Evolutionary conservation across 2,329 filamentous ascomycete genomes (phyloP), one percentile per base, ranked within the genome.

Genomic region (Talaromyces amestolkiae): DNA sequence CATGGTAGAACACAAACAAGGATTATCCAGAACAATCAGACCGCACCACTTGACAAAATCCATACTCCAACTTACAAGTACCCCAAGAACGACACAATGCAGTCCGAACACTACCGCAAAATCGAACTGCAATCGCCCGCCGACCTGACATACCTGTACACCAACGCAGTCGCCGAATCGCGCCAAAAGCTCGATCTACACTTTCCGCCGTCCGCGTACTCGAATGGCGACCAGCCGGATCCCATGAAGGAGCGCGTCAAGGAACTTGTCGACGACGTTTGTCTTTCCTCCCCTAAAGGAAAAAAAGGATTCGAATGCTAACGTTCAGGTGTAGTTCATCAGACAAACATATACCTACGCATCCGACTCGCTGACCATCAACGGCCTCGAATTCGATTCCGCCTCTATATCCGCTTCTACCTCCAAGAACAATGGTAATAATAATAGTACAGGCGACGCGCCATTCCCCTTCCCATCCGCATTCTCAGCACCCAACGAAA

Each of bases 121-220:
- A 78, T 83, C 71, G 81, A 83, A 66, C 78, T 83, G n/a, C 81
- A 83, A 72, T 80, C 81, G 53, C 74, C 81, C 63, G 76, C 77
- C 66, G 81, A 83, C 74, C 78, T 83, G 60, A 79, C 77, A 62
- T 83, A 82, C 66, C 80, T 83, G 58, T 79, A 81, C 68, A 72
- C 74, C 67, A 83, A 83, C 71, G 77, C 81, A 31, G 69, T 78
- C 64, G 73, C 75, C 3, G 73, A 79, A 65, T 81, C 81, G 24
- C 80, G 77, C 65, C 75, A 79, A 69, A 83, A 83, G 72, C 74
- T 83, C 64, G 81, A 83, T 69, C 75, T 82, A 27, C 77, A 82
- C 67, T 77, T 83, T 15, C 81, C 81, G 63, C 81, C 77, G 27
- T 79, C 79, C 17, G 79, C 80, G 27, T 73, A 76, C 67, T 69